A percentile compares a stretch with the other conserved stretches of the same genome.
Conservation (phyloP, 306 rosid genomes). For the Luffa acutangula region DNA sequence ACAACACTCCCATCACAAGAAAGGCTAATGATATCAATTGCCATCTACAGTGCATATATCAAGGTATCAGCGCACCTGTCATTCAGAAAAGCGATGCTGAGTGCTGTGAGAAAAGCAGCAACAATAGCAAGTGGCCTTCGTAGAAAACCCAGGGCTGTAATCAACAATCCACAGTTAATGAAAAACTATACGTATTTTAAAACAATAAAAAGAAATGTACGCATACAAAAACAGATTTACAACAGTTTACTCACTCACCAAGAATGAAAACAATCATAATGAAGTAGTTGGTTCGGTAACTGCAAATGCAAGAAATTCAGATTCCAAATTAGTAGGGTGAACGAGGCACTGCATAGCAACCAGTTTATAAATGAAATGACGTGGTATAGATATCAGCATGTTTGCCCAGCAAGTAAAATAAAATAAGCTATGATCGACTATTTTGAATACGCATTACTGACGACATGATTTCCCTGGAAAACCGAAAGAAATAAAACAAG, state of each 20-base stretch:
- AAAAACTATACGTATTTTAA: neutral
- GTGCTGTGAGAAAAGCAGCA: constrained; percentile 77
- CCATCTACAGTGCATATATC: neutral
- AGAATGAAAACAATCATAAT: constrained; percentile 67
- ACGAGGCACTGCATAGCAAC: neutral
- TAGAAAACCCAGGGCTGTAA: constrained; percentile 77
- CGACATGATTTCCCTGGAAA: neutral
- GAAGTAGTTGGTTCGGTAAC: constrained; percentile 95
- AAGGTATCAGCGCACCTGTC: constrained; percentile 51
- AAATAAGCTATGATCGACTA: neutral
- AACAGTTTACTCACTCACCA: constrained; percentile 36
- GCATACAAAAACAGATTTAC: neutral
- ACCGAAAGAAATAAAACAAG: neutral
- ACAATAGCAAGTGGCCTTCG: constrained; percentile 70
- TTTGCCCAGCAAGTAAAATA: neutral
- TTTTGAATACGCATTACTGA: neutral
- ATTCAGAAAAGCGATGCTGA: constrained; percentile 83
- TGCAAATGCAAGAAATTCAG: constrained; percentile 26
- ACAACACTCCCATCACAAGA: neutral
- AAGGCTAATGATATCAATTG: neutral
- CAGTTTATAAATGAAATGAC: neutral
- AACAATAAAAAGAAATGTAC: neutral
- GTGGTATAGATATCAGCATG: neutral
- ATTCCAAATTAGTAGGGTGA: constrained; percentile 2
- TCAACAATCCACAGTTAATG: constrained; percentile 12